These are phyloP conservation scores for Lophium mytilinum DNA, from an alignment of 495 filamentous ascomycete species.

Conservation along the genomic window DNA sequence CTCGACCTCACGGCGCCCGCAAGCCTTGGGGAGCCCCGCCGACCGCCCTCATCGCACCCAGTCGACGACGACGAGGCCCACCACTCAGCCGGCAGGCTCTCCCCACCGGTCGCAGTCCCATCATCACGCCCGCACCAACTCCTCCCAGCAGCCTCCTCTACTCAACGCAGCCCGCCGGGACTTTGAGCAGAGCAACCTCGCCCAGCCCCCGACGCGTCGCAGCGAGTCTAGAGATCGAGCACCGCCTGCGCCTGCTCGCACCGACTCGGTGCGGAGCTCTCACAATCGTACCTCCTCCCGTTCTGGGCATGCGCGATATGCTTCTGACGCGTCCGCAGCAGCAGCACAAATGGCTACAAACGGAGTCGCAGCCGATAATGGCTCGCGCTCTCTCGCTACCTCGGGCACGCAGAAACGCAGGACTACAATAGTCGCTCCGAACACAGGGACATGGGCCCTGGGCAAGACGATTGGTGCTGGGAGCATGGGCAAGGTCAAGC, in stretches of 20 bases:
- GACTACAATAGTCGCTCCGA: conserved; percentile 74
- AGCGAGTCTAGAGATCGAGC: conserved; percentile 47
- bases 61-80: conserved; percentile 44
- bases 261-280: conserved; percentile 43
- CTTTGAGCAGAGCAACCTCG: conserved; percentile 47
- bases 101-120: conserved; percentile 42
- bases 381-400: conserved; percentile 36
- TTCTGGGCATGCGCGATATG: conserved; percentile 41
- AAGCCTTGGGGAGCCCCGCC: conserved; percentile 36
- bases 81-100: conserved; percentile 30
- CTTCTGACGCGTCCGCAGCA: conserved; percentile 29
- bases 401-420: conserved; percentile 46
- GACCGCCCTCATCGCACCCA: conserved; percentile 51
- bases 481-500: conserved; percentile 98
- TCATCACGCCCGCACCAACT: conserved; percentile 42
- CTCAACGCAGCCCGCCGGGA: conserved; percentile 50
- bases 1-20: conserved; percentile 47
- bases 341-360: conserved; percentile 47
- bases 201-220: conserved; percentile 44
- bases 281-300: conserved; percentile 38
- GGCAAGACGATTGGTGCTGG: conserved; percentile 97
- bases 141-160: conserved; percentile 43
- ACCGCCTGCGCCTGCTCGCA: conserved; percentile 40
- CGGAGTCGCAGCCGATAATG: conserved; percentile 40
- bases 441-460: conserved; percentile 80